A percentile compares a stretch with the other conserved stretches of the same genome.
phyloP scores from a whole-genome alignment of 768 basidiomycete genomes.

The Strobilomyces dryophilus region DNA sequence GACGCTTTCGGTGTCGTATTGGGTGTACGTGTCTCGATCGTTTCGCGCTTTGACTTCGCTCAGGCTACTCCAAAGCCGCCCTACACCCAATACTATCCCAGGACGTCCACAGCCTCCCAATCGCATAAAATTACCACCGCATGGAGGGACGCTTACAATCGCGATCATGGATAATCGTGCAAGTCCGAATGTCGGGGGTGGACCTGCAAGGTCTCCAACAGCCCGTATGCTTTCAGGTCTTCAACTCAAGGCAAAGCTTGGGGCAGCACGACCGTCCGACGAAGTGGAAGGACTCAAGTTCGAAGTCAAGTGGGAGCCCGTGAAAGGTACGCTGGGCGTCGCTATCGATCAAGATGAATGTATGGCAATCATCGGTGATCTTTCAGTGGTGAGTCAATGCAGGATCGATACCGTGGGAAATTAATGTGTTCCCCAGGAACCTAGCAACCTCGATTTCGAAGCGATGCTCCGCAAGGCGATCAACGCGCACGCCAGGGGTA shows the following conservation, averaged over 20 bases:
- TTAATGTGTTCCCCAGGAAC: slow-evolving; percentile 39
- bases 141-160: slow-evolving; percentile 73
- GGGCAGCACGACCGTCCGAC: slow-evolving; percentile 57
- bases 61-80: slow-evolving; percentile 32
- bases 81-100: slow-evolving; percentile 28
- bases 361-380: slow-evolving; percentile 36
- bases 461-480: slow-evolving; percentile 60
- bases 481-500: slow-evolving; percentile 57
- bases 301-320: slow-evolving; percentile 75
- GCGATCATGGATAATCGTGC: slow-evolving; percentile 57
- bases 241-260: slow-evolving; percentile 61
- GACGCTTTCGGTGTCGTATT: slow-evolving; percentile 73
- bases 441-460: slow-evolving; percentile 73
- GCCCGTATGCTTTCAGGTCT: slow-evolving; percentile 56
- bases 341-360: slow-evolving; percentile 46
- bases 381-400: slow-evolving; percentile 52
- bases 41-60: neutral
- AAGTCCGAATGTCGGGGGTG: slow-evolving; percentile 34
- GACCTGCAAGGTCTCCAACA: slow-evolving; percentile 51
- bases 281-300: slow-evolving; percentile 68
- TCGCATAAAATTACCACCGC: slow-evolving; percentile 45
- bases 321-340: slow-evolving; percentile 61
- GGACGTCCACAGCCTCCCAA: slow-evolving; percentile 28
- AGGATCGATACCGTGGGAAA: neutral
- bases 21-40: slow-evolving; percentile 57